Base-by-base conservation (phyloP, 176 grass and related monocot genomes). In the Puccinellia tenuiflora region DNA sequence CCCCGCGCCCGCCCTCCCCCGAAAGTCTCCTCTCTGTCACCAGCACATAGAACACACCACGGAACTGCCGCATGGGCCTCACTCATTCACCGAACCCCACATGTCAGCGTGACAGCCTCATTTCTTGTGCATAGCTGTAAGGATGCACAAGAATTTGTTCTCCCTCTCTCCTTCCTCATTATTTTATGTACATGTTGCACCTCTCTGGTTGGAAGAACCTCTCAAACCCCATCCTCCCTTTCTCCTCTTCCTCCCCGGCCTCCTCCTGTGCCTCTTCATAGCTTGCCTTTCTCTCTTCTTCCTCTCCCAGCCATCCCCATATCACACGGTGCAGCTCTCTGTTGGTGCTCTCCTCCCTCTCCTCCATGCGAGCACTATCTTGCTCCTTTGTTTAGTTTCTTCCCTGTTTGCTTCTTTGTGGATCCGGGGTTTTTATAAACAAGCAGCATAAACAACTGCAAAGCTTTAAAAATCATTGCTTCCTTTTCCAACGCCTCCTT, bases 401-500 rank as follows among this genome's bases (percentile, higher is more conserved):
- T 83, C 76, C 71, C 75, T 85, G 77, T 89, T 91, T 88, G 86
- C 88, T 91, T 97, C 89, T 94, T 86, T 91, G 75, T 94, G 79
- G 74, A 90, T 90, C 92, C 61, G 72, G 79, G 81, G 7, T 54
- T 75, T 82, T 79, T 55, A 60, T 88, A 80, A 90, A 82, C 79
- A 80, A 84, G 87, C 48, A 89, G 26, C 60, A 84, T 90, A 90
- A 90, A 90, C 85, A 88, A 88, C 30, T 82, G 76, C 73, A 73
- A 12, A 21, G 67, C 69, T 90, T 97, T 97, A 86, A 97, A 93
- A 93, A 97, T 89, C 85, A 83, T 88, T 86, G 87, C 81, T 73
- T 89, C 85, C 89, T 92, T 97, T 97, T 90, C 87, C 84, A 84
- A 85, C 72, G 69, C 77, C 88, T 90, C 84, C 82, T 83, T 90